Percentiles rank a stretch among this genome's conserved stretches.
Conservation (phyloP, 768 basidiomycete genomes). For the Suillus subaureus region DNA sequence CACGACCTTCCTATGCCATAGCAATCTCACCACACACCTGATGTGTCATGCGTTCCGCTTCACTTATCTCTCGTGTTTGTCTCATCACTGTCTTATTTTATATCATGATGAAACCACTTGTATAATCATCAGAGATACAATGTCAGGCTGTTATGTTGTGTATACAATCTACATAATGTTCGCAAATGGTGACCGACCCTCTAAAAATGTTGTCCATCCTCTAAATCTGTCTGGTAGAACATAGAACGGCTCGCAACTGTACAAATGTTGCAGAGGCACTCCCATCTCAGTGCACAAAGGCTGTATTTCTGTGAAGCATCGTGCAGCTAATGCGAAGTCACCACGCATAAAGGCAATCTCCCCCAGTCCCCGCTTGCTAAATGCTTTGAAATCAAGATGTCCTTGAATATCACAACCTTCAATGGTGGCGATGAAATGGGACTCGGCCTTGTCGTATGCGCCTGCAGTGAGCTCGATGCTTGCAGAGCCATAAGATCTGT, state of each 20-base stretch:
- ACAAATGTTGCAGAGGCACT: not conserved
- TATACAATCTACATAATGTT: not conserved
- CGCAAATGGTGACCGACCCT: not conserved
- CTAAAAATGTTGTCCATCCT: not conserved
- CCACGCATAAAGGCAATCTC: conserved; percentile 1
- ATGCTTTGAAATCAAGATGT: not conserved
- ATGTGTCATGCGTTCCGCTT: too few relatives aligned
- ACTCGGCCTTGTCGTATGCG: not conserved
- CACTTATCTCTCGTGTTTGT: too few relatives aligned
- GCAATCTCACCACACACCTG: not conserved
- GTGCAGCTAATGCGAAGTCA: not conserved
- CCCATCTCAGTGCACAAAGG: not conserved
- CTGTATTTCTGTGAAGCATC: not conserved
- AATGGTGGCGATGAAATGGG: not conserved
- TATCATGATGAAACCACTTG: not conserved
- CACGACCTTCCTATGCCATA: not conserved
- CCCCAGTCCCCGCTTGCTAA: not conserved
- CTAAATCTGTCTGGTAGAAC: not conserved
- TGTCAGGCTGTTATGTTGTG: too few relatives aligned
- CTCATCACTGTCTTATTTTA: too few relatives aligned
- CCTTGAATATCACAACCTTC: not conserved
- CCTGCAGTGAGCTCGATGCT: not conserved
- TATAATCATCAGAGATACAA: not conserved
- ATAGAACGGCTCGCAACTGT: not conserved
- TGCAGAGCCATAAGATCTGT: not conserved